Evolutionary conservation across 306 rosid species (phyloP), one percentile per base, ranked within the genome.

Genomic region (Arachis stenosperma): DNA sequence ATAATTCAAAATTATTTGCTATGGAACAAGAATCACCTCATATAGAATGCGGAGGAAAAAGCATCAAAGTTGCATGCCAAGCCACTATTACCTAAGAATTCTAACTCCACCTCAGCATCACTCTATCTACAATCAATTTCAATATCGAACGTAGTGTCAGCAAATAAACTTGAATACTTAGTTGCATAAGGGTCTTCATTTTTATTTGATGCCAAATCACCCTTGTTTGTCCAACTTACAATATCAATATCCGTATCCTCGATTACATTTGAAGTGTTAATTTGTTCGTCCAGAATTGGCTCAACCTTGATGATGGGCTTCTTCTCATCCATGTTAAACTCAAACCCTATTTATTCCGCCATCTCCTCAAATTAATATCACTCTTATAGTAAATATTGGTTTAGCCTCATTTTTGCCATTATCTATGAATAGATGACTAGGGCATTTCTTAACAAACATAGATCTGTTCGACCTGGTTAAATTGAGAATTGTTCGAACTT

Each of bases 131-230:
- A 79, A 65, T 81, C 65, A 68, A 78, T 82, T 55, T 88, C 90
- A 12, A 70, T 72, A 60, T 85, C 91, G 61, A 93, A 88, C 1
- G 43, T 40, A 36, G 97, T 86, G 74, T 81, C 85, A 0, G 85
- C 96, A 76, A 93, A 93, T 4, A 97, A 93, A 76, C 94, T 91
- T 58, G 98, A 93, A 79, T 86, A 82, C 72, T 93, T 96, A 56
- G 97, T 93, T 60, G 92, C 98, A 76, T 91, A 92, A 33, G 91
- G 92, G 61, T 91, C 98, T 55, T 86, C 92, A 29, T 65, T 77
- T 70, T 86, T 88, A 64, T 65, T 65, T 17, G 80, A 66, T 37
- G 81, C 78, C 11, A 66, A 41, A 36, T 81, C 83, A 53, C 71
- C 85, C 83, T 84, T 84, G 75, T 81, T 86, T 52, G 82, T 81